Evolutionary conservation across 140 eudicot species (phyloP), one percentile per base, ranked within the genome.

Genomic region (Bidens hawaiensis): DNA sequence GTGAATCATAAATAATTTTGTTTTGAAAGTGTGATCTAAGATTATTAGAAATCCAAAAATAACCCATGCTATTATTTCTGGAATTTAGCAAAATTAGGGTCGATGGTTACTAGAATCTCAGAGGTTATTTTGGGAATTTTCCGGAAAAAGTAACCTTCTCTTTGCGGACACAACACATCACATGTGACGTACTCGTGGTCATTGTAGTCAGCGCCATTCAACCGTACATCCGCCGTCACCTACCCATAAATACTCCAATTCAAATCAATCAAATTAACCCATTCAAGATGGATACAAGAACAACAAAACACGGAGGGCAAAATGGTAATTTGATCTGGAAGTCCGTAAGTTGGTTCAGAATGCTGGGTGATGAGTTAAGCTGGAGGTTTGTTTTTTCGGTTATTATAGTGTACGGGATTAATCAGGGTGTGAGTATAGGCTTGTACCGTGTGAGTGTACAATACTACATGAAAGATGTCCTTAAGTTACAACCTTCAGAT

Each of bases 341-440:
- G 41, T 82, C 85, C 6, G 53, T 78, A 34, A 48, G 56, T 41
- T 87, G 88, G 93, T 38, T 85, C 4, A 78, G 52, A 60, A 85
- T 66, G 88, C 54, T 89, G 61, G 62, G 85, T 22, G 76, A 73
- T 13, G 93, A 89, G 62, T 62, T 89, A 48, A 85, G 83, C 67
- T 89, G 95, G 95, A 90, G 87, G 59, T 86, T 90, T 69, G 94
- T 90, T 15, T 72, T 71, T 55, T 82, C 81, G 6, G 94, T 88
- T 22, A 70, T 84, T 52, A 70, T 78, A 26, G 86, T 88, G 59
- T 84, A 84, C 27, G 93, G 95, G 24, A 76, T 87, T 33, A 83
- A 82, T 75, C 93, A 89, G 60, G 97, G 93, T 22, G 12, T 75
- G n/a, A 70, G 82, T 62, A 63, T 86, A 25, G 93, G 89, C 40